Conservation (phyloP, 768 basidiomycete genomes). For the Tulasnella sp. region DNA sequence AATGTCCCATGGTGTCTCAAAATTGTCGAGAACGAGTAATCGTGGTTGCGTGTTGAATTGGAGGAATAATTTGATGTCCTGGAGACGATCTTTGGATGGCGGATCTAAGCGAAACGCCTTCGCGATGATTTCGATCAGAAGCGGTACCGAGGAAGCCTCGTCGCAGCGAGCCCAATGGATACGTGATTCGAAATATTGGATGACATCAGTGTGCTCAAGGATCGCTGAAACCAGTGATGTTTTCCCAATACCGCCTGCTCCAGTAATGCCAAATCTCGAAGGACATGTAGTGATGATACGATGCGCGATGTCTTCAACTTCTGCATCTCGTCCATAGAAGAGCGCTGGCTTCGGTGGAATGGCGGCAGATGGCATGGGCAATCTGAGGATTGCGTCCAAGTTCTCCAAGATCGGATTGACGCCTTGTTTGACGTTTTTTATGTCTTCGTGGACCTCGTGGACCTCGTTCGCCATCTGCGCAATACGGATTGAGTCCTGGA, state of each 20-base stretch:
- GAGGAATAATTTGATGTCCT: not conserved
- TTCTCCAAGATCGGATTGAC: too few relatives aligned
- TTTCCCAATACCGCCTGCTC: not conserved
- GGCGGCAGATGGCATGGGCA: too few relatives aligned
- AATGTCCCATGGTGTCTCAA: not conserved
- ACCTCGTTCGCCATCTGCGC: too few relatives aligned
- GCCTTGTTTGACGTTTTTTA: too few relatives aligned
- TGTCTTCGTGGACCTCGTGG: too few relatives aligned
- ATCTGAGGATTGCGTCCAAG: too few relatives aligned
- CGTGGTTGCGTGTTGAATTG: not conserved
- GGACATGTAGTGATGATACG: too few relatives aligned
- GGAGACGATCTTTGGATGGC: not conserved
- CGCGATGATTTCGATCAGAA: not conserved
- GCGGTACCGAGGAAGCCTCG: not conserved
- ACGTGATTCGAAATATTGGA: not conserved
- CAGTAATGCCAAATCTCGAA: not conserved
- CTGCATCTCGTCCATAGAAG: too few relatives aligned
- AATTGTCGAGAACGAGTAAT: not conserved
- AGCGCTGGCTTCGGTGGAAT: too few relatives aligned
- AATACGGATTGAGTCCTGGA: not conserved
- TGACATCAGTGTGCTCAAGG: not conserved
- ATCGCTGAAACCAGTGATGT: not conserved
- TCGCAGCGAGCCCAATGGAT: not conserved
- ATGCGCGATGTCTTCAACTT: too few relatives aligned
- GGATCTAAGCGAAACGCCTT: not conserved